Conservation (phyloP, 164 flowering plant species). For the Magnolia changhungtana region DNA sequence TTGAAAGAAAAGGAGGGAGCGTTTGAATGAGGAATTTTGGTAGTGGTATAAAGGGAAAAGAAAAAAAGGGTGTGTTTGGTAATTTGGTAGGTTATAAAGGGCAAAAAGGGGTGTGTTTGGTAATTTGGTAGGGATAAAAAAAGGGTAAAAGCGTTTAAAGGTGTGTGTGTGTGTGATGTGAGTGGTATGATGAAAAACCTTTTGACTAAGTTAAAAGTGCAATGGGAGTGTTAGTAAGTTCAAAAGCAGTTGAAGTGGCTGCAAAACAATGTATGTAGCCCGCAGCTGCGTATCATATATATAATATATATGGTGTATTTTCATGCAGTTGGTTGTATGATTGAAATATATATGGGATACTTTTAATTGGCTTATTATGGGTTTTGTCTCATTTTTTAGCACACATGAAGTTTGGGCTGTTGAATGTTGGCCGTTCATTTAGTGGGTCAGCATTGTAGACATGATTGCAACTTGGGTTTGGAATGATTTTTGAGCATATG, state of each 20-base stretch:
- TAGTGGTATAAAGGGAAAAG: background rate
- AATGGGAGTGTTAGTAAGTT: background rate
- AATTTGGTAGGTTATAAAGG: background rate
- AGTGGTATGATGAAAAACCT: background rate
- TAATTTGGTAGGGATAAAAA: background rate
- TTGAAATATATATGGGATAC: no score
- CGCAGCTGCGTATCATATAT: slow-evolving; percentile 9
- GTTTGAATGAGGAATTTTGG: background rate
- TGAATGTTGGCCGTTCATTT: no score
- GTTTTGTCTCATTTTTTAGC: no score
- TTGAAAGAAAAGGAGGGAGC: background rate
- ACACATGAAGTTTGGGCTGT: no score
- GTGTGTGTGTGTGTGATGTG: background rate
- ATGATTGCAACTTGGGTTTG: no score
- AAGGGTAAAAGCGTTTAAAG: no score
- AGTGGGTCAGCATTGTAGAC: no score
- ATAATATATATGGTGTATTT: no score
- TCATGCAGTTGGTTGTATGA: no score
- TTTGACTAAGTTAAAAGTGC: background rate
- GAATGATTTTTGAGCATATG: no score
- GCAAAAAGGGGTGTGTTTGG: background rate
- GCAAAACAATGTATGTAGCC: slow-evolving; percentile 14
- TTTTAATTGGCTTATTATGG: no score
- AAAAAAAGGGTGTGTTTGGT: background rate
- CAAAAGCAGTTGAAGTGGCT: slow-evolving; percentile 18